phyloP scores from a whole-genome alignment of 1,284 basidiomycete genomes.

The Cutaneotrichosporon daszewskae region DNA sequence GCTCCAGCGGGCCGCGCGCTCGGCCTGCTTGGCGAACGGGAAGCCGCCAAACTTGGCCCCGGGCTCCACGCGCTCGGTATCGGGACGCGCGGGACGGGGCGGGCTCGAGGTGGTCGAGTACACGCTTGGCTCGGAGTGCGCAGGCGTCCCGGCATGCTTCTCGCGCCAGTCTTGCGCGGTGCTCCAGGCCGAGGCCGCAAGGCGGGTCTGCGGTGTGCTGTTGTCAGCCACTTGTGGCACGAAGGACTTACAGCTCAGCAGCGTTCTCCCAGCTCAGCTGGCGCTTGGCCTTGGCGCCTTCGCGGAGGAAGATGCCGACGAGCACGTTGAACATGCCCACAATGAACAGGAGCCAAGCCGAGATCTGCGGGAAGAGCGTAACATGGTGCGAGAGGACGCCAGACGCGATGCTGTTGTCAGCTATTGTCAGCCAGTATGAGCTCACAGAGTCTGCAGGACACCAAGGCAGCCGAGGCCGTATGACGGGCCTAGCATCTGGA shows the following conservation, averaged over 20 bases:
- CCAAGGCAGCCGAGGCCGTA: slow-evolving; percentile 78
- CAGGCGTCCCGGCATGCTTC: background rate
- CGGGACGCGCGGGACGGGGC: too few relatives aligned
- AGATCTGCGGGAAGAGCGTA: slow-evolving; percentile 69
- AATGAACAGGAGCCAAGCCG: slow-evolving; percentile 78
- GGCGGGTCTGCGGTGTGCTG: slow-evolving; percentile 42
- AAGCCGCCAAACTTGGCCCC: slow-evolving; percentile 51
- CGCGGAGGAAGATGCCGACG: slow-evolving; percentile 47
- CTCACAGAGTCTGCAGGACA: slow-evolving; percentile 71
- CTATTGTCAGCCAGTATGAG: background rate
- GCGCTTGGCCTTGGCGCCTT: slow-evolving; percentile 33
- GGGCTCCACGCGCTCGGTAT: too few relatives aligned
- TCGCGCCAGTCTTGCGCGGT: slow-evolving; percentile 18
- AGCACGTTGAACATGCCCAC: slow-evolving; percentile 76
- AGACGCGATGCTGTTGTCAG: slow-evolving; percentile 55
- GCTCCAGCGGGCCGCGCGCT: too few relatives aligned
- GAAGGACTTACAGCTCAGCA: slow-evolving; percentile 33
- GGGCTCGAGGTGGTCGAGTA: background rate
- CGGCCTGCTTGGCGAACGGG: slow-evolving; percentile 70
- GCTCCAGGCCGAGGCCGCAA: slow-evolving; percentile 41
- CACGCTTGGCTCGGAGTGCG: background rate
- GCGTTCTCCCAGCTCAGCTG: slow-evolving; percentile 46
- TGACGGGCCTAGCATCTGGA: slow-evolving; percentile 76
- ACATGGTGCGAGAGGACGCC: slow-evolving; percentile 75
- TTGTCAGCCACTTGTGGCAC: background rate